These are phyloP conservation scores for Ganoderma meredithae DNA, from an alignment of 1,284 basidiomycete genomes.

Conservation along the genomic window DNA sequence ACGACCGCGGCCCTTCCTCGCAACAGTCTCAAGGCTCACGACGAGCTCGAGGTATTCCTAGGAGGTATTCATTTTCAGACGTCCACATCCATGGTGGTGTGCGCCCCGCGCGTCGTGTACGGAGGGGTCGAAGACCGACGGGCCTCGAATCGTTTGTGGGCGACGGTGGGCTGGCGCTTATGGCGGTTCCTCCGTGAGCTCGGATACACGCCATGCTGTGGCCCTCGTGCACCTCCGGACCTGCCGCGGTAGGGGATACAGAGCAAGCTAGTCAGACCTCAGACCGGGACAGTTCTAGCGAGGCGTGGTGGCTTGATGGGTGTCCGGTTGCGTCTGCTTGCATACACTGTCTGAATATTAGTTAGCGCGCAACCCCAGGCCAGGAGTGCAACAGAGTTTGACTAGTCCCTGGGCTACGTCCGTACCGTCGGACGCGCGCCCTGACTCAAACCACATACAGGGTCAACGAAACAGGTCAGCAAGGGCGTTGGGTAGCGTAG, in stretches of 20 bases:
- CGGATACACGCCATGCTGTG: not conserved
- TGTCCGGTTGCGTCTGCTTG: not conserved
- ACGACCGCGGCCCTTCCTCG: not conserved
- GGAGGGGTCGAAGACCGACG: constrained; percentile 1
- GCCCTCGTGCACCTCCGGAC: not conserved
- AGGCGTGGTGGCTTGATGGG: constrained; percentile 7
- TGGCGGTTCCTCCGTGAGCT: constrained; percentile 2
- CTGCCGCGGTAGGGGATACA: not conserved
- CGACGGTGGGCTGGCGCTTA: constrained; percentile 3
- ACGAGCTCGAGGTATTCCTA: not conserved
- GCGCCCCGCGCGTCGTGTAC: not conserved
- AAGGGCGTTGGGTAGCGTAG: not conserved
- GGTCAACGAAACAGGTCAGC: not conserved
- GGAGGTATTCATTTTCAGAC: not conserved
- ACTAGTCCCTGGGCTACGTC: not conserved
- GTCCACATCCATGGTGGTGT: not conserved
- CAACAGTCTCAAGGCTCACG: not conserved
- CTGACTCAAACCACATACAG: not conserved
- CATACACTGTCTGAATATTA: not conserved
- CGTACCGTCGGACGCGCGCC: not conserved
- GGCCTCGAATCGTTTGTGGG: constrained; percentile 17
- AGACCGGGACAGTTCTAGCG: not conserved
- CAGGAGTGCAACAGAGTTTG: not conserved
- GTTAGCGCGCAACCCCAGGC: not conserved
- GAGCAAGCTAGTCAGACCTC: not conserved